Percentiles rank a stretch among this genome's conserved stretches.
phyloP scores from a whole-genome alignment of 495 filamentous ascomycete species.

The Talaromyces adpressus region DNA sequence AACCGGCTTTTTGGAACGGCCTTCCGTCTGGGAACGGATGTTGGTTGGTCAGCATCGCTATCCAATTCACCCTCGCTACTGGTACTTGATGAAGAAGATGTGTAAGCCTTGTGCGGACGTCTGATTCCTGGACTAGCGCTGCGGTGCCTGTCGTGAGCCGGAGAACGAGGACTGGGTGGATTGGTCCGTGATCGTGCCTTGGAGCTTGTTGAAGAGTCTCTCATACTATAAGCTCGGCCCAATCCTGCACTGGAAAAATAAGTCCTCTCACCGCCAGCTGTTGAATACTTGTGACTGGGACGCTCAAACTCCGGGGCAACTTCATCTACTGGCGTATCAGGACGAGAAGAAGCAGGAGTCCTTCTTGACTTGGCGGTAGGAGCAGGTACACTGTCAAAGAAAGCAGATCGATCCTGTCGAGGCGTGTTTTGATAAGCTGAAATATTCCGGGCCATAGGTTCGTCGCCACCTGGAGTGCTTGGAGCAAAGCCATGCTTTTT shows the following conservation, averaged over 20 bases:
- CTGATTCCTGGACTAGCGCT: conserved; percentile 35
- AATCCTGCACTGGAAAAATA: conserved; percentile 40
- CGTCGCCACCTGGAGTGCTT: conserved; percentile 46
- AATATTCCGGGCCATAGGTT: conserved; percentile 46
- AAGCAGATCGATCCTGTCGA: conserved; percentile 27
- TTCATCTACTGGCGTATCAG: conserved; percentile 14
- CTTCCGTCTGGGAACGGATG: conserved; percentile 26
- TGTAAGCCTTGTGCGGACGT: conserved; percentile 14
- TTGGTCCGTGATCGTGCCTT: conserved; percentile 25
- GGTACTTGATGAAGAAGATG: conserved; percentile 29
- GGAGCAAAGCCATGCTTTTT: conserved; percentile 50
- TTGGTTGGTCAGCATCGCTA: conserved; percentile 15
- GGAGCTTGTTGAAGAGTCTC: conserved; percentile 31
- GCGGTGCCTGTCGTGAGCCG: conserved; percentile 23
- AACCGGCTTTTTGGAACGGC: conserved; percentile 39
- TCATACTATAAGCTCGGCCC: conserved; percentile 36
- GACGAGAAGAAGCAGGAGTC: conserved; percentile 13
- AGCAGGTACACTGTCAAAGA: conserved; percentile 27
- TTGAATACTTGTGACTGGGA: conserved; percentile 62
- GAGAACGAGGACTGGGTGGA: conserved; percentile 25
- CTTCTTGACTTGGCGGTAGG: conserved; percentile 34
- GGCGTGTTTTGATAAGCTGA: conserved; percentile 41
- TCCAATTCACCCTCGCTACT: conserved; percentile 28
- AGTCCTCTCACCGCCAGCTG: conserved; percentile 62
- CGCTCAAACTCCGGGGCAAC: conserved; percentile 37